Conservation (phyloP, 2,329 filamentous ascomycete species). For the Zymoseptoria brevis region DNA sequence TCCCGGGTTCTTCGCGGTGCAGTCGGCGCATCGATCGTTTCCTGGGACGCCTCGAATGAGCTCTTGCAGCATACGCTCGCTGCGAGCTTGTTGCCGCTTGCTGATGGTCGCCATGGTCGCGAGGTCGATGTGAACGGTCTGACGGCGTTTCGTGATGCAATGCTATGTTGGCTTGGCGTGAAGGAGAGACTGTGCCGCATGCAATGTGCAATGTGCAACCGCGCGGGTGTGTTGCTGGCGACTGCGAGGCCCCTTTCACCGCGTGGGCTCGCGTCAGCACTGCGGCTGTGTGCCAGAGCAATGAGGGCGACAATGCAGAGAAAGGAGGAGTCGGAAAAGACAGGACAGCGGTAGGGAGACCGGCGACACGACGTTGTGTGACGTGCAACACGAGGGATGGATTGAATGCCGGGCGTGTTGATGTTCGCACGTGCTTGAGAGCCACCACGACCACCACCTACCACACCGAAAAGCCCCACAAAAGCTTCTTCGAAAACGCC, state of each 20-base stretch:
- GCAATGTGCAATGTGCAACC: not conserved
- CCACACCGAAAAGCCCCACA: not conserved
- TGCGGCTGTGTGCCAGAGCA: not conserved
- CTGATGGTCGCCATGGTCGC: conserved; percentile 67
- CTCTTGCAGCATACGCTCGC: conserved; percentile 85
- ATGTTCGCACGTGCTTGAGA: not conserved
- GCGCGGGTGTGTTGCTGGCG: not conserved
- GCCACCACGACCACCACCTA: not conserved
- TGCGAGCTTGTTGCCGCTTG: conserved; percentile 96
- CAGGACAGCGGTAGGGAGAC: not conserved
- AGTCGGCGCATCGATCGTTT: conserved; percentile 92
- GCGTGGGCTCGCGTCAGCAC: not conserved
- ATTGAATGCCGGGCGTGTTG: not conserved
- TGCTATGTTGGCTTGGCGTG: conserved; percentile 1
- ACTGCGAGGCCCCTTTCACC: not conserved
- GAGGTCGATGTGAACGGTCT: not conserved
- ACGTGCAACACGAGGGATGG: not conserved
- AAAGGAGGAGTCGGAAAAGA: not conserved
- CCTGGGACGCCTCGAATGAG: conserved; percentile 76
- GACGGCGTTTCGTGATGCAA: not conserved
- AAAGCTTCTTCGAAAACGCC: not conserved
- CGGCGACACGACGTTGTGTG: not conserved
- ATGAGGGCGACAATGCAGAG: not conserved
- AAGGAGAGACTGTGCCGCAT: not conserved
- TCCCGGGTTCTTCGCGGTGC: conserved; percentile 81